Conservation (phyloP, 1,139 yeast species). For the Hyphopichia wangnamkhiaoensis region DNA sequence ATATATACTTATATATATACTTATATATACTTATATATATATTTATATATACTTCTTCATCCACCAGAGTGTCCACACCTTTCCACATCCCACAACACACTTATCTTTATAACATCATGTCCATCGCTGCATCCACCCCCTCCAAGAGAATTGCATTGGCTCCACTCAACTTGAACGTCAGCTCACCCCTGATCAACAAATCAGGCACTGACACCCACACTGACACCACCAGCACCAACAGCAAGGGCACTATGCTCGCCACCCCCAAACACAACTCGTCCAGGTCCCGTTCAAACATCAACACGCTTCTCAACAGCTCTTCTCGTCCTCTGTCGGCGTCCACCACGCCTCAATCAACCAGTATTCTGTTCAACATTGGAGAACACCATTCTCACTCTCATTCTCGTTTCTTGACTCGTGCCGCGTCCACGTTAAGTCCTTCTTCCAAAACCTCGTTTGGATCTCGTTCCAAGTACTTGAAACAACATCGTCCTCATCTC, state of each 20-base stretch:
- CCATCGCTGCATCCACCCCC: constrained; percentile 10
- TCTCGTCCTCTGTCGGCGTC: no score
- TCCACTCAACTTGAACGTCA: constrained; percentile 33
- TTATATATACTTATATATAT: not conserved
- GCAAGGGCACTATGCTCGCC: no score
- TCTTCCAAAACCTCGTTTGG: not conserved
- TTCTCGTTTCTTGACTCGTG: not conserved
- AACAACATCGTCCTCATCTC: not conserved
- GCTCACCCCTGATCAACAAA: constrained; percentile 14
- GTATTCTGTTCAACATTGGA: not conserved
- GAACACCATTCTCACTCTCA: not conserved
- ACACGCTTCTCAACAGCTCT: no score
- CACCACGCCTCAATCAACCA: not conserved
- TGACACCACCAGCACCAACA: not conserved
- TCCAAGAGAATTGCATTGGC: constrained; percentile 39
- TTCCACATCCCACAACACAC: not conserved
- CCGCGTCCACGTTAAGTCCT: constrained; percentile 1
- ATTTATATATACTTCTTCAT: not conserved
- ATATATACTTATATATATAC: not conserved
- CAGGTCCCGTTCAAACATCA: no score
- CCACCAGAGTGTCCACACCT: not conserved
- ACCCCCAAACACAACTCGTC: no score
- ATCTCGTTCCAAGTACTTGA: no score
- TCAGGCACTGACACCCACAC: not conserved
- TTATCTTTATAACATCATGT: constrained; percentile 7